A percentile compares a stretch with the other conserved stretches of the same genome.
phyloP scores from a whole-genome alignment of 352 stramenopile species.

The Phytophthora multivora region DNA sequence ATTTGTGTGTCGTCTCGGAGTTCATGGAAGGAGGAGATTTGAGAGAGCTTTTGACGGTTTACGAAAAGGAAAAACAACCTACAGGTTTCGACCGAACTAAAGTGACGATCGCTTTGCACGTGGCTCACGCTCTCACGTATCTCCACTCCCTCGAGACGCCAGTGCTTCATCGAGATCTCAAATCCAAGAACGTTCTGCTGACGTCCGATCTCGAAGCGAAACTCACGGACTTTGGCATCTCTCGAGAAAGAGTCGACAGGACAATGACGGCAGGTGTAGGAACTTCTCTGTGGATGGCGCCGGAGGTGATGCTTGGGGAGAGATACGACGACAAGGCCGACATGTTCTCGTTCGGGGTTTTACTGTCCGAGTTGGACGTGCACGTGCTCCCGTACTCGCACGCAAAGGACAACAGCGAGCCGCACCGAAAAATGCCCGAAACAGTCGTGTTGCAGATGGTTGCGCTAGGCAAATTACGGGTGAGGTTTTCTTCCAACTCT shows the following conservation, averaged over 20 bases:
- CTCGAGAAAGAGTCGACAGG: constrained; percentile 17
- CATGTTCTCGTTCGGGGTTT: constrained; percentile 16
- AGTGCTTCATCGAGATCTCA: constrained; percentile 17
- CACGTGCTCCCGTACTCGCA: constrained; percentile 33
- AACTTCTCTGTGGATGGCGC: constrained; percentile 34
- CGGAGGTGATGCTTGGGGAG: constrained; percentile 29
- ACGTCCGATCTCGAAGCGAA: constrained; percentile 31
- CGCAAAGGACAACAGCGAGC: constrained; percentile 13
- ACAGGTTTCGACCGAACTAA: constrained; percentile 41
- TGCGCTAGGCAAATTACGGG: constrained; percentile 21
- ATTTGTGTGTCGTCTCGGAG: constrained; percentile 37
- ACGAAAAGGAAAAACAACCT: constrained; percentile 8
- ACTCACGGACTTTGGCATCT: constrained; percentile 49
- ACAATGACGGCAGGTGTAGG: constrained; percentile 43
- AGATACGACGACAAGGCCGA: constrained; percentile 22
- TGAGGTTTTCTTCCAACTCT: constrained; percentile 32
- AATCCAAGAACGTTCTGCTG: constrained; percentile 31
- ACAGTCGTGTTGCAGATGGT: constrained; percentile 26
- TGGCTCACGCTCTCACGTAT: constrained; percentile 39
- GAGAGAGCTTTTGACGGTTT: constrained; percentile 24
- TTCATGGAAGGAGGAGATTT: constrained; percentile 52
- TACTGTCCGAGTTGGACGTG: constrained; percentile 32
- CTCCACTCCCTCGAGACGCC: constrained; percentile 10
- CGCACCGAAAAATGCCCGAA: constrained; percentile 2
- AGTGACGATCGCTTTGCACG: constrained; percentile 44